phyloP scores from a whole-genome alignment of 441 rosid species.

The Daphne laureola region DNA sequence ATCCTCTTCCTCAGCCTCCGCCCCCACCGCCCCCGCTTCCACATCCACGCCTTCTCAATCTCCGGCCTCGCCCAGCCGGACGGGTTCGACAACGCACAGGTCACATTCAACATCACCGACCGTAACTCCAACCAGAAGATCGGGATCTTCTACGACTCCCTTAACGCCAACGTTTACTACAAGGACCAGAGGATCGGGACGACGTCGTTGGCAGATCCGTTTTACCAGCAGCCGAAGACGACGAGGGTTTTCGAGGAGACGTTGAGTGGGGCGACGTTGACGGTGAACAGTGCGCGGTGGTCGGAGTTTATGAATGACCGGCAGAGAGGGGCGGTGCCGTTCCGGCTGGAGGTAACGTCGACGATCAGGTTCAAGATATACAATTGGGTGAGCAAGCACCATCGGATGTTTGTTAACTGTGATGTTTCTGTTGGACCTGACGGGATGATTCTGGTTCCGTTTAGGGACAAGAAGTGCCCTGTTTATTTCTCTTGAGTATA shows the following conservation, averaged over 20 bases:
- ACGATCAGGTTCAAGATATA: conserved; percentile 52
- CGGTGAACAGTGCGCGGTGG: conserved; percentile 56
- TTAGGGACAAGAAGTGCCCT: conserved; percentile 47
- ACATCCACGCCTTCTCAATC: conserved; percentile 38
- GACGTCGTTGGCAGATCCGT: conserved; percentile 29
- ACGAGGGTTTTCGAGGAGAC: conserved; percentile 28
- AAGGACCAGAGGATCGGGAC: conserved; percentile 51
- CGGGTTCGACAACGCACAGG: conserved; percentile 53
- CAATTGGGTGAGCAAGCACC: conserved; percentile 51
- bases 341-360: conserved; percentile 53
- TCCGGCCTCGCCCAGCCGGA: conserved; percentile 43
- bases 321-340: conserved; percentile 38
- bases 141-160: conserved; percentile 44
- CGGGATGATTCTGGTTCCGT: conserved; percentile 41
- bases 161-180: conserved; percentile 51
- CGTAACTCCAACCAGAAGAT: conserved; percentile 67
- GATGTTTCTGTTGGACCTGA: conserved; percentile 45
- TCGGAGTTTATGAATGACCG: conserved; percentile 53
- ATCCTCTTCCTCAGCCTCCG: conserved; percentile 80
- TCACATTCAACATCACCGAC: conserved; percentile 51
- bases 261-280: conserved; percentile 49
- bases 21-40: conserved; percentile 77
- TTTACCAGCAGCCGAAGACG: conserved; percentile 61
- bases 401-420: conserved; percentile 64
- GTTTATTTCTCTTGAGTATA: conserved; percentile 46